Evolutionary conservation across 1,284 basidiomycete genomes (phyloP).

Genomic region (Papiliotrema laurentii): DNA sequence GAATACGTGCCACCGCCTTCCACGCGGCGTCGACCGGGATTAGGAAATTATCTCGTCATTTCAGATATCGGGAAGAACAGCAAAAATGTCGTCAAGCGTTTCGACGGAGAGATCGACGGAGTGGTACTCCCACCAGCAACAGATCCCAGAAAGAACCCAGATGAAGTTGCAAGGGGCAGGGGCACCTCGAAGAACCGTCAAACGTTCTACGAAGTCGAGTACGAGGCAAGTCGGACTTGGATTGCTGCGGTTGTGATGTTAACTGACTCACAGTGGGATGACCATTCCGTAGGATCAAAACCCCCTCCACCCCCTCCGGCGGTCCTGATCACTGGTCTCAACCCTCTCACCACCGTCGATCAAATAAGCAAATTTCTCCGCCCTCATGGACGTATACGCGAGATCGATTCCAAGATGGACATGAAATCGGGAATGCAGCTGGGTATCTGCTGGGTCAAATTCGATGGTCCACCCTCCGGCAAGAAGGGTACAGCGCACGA

Average conservation of each 20-base stretch:
- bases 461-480: constrained; percentile 40
- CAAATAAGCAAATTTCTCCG: constrained; percentile 67
- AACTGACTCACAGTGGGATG: constrained; percentile 60
- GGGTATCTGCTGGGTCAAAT: constrained; percentile 77
- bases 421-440: constrained; percentile 72
- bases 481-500: constrained; percentile 36
- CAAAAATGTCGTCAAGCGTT: constrained; percentile 28
- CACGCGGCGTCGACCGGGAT: constrained; percentile 21
- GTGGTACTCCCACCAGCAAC: constrained; percentile 17
- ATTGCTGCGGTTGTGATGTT: neutral
- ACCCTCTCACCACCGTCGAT: constrained; percentile 64
- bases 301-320: constrained; percentile 61
- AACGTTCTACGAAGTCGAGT: constrained; percentile 27
- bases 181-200: constrained; percentile 30
- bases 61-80: constrained; percentile 15
- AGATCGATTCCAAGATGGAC: constrained; percentile 77
- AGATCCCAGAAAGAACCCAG: constrained; percentile 33
- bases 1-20: constrained; percentile 17
- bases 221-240: constrained; percentile 45
- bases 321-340: constrained; percentile 69
- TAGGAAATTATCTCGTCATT: constrained; percentile 27
- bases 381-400: constrained; percentile 62
- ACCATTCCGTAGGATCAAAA: constrained; percentile 66
- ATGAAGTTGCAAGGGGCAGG: constrained; percentile 19
- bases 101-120: constrained; percentile 33